Percentiles rank a stretch among this genome's conserved stretches.
Conservation (phyloP, 2,329 filamentous ascomycete genomes). For the Pseudogymnoascus sp. region DNA sequence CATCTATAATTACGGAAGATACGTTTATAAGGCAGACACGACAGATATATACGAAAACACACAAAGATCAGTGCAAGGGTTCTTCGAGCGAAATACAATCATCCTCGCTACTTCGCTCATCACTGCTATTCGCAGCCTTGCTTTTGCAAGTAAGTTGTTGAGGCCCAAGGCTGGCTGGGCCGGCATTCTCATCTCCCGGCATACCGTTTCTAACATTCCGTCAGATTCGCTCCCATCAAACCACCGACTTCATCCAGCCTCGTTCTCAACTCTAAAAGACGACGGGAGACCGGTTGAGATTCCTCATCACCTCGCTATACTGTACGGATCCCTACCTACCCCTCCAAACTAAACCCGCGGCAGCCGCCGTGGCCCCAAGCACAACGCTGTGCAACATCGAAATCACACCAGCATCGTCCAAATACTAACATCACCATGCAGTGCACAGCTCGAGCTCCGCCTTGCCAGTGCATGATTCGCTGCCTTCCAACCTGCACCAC, state of each 20-base stretch:
- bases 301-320: background rate
- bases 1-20: background rate
- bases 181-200: background rate
- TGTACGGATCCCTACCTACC: background rate
- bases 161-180: background rate
- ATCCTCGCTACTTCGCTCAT: background rate
- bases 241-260: background rate
- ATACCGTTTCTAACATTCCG: background rate
- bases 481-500: background rate
- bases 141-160: background rate
- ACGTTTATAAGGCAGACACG: background rate
- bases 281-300: background rate
- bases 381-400: background rate
- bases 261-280: background rate
- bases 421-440: background rate
- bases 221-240: background rate
- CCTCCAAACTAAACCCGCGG: background rate
- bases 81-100: background rate
- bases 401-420: background rate
- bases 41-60: background rate
- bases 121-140: background rate
- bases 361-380: background rate
- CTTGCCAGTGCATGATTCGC: background rate
- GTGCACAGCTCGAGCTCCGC: background rate
- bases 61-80: background rate